Percentiles rank a stretch among this genome's conserved stretches.
These are phyloP conservation scores for Centaurea solstitialis DNA, from an alignment of 129 eudicot genomes.

Conservation along the genomic window DNA sequence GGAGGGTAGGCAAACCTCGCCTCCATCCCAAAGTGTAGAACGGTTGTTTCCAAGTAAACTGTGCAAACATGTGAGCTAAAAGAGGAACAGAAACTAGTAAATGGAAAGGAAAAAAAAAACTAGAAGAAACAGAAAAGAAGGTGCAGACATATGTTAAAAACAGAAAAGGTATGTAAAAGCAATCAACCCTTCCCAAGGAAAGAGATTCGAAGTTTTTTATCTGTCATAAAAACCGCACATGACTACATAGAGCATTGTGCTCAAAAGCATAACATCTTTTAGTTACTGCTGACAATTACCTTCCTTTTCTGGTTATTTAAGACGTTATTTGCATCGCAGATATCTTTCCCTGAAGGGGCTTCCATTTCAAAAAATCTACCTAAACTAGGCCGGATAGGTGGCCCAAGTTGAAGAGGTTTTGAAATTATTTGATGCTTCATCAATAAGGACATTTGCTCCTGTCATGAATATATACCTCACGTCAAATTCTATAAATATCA, in stretches of 20 bases:
- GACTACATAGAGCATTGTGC: constrained; percentile 20
- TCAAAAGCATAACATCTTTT: constrained; percentile 11
- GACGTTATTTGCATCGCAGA: constrained; percentile 26
- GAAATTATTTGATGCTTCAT: constrained; percentile 47
- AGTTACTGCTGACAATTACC: constrained; percentile 33
- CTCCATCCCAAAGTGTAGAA: not conserved
- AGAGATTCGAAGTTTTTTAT: constrained; percentile 37
- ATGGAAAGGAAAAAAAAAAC: too few relatives aligned
- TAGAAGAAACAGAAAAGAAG: too few relatives aligned
- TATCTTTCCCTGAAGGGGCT: constrained; percentile 31
- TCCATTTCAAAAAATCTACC: constrained; percentile 25
- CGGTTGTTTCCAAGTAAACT: too few relatives aligned
- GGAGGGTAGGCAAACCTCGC: not conserved
- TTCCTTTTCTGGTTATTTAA: constrained; percentile 28
- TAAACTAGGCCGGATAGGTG: constrained; percentile 31
- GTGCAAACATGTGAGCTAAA: too few relatives aligned
- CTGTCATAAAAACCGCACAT: constrained; percentile 36
- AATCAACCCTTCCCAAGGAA: too few relatives aligned
- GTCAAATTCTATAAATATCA: constrained; percentile 15
- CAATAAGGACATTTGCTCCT: constrained; percentile 75
- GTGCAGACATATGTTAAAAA: too few relatives aligned
- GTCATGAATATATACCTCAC: constrained; percentile 26
- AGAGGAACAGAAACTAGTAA: too few relatives aligned
- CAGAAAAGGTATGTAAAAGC: too few relatives aligned
- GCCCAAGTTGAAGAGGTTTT: constrained; percentile 28